Evolutionary conservation across 768 basidiomycete species (phyloP).

Genomic region (Boletellus sp.): DNA sequence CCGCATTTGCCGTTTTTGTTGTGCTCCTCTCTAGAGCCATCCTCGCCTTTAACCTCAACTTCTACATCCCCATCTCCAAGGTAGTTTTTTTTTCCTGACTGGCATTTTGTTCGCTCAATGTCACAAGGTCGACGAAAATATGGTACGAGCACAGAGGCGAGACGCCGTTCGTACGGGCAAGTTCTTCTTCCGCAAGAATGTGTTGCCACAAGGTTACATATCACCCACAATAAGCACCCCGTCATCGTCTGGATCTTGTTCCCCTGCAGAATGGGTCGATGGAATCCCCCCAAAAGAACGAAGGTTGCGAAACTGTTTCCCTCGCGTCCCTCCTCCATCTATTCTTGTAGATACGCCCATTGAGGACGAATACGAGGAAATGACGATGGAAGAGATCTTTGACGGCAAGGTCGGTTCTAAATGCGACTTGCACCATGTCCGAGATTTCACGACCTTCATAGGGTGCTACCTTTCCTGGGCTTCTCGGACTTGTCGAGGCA

Average conservation of each 20-base stretch:
- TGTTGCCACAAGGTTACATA: constrained; percentile 56
- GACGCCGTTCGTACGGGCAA: constrained; percentile 70
- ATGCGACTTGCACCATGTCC: neutral
- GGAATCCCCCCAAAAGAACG: constrained; percentile 51
- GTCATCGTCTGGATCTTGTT: constrained; percentile 42
- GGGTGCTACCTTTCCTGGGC: constrained; percentile 69
- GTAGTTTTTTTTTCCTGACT: constrained; percentile 34
- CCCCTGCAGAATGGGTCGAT: constrained; percentile 34
- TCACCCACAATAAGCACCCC: constrained; percentile 38
- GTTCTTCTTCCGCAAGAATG: constrained; percentile 88
- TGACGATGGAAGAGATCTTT: constrained; percentile 89
- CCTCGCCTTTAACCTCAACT: constrained; percentile 84
- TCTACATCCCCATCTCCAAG: constrained; percentile 97
- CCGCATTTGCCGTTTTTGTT: constrained; percentile 92
- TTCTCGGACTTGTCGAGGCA: constrained; percentile 74
- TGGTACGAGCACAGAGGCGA: constrained; percentile 82
- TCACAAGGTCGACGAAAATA: constrained; percentile 91
- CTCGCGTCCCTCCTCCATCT: constrained; percentile 43
- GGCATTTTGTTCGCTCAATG: neutral
- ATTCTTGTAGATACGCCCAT: constrained; percentile 53
- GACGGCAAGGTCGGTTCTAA: constrained; percentile 71
- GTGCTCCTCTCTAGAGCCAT: constrained; percentile 94
- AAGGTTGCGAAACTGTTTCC: constrained; percentile 71
- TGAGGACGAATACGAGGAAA: constrained; percentile 86
- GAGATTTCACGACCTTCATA: constrained; percentile 27